Percentiles rank a stretch among this genome's conserved stretches.
Evolutionary conservation across 257 asterid species (phyloP).

Genomic region (Handroanthus guayacan): DNA sequence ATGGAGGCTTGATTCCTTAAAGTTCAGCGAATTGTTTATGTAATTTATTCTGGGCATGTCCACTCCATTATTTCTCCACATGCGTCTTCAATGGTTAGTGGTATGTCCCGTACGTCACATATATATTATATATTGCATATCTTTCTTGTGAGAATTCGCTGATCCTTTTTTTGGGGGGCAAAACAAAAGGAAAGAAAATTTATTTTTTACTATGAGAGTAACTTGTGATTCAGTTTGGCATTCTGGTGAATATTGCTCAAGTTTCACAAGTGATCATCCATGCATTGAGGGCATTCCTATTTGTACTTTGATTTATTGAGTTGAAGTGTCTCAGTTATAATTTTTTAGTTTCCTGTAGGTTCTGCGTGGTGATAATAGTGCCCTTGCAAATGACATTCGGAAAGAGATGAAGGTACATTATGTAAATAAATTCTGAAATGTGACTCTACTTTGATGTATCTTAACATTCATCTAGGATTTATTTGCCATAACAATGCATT

Average conservation of each 20-base stretch:
- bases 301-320: constrained; percentile 10
- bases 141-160: constrained; percentile 19
- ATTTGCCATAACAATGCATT: not conserved
- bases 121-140: not conserved
- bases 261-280: not conserved
- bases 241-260: constrained; percentile 12
- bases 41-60: constrained; percentile 7
- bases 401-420: constrained; percentile 88
- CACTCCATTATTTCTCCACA: not conserved
- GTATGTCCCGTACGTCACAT: constrained; percentile 2
- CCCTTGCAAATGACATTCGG: constrained; percentile 96
- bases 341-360: constrained; percentile 56
- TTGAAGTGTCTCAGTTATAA: constrained; percentile 20
- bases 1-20: constrained; percentile 6
- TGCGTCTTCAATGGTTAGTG: not conserved
- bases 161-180: constrained; percentile 12
- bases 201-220: not conserved
- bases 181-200: not conserved
- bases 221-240: constrained; percentile 22
- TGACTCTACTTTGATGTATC: constrained; percentile 10
- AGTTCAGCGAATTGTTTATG: constrained; percentile 2
- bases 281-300: constrained; percentile 14
- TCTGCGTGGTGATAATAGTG: constrained; percentile 94
- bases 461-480: constrained; percentile 7
- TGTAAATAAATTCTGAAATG: constrained; percentile 17